These are phyloP conservation scores for Oenanthe javanica DNA, from an alignment of 140 eudicot species.

Conservation along the genomic window DNA sequence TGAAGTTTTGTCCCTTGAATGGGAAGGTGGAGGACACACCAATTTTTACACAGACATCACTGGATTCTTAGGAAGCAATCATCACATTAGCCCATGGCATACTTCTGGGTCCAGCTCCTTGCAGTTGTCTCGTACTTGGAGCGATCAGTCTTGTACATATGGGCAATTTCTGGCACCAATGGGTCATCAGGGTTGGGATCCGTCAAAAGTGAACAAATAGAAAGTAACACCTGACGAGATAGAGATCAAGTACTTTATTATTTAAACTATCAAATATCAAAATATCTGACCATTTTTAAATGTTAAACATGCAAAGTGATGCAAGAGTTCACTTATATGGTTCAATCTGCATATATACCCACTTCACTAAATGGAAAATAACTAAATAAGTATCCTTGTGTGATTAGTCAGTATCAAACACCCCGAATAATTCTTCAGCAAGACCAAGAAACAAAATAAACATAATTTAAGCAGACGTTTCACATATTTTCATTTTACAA, in stretches of 20 bases:
- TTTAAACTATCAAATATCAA: not conserved
- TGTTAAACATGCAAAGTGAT: not conserved
- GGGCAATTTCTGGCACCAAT: conserved; percentile 56
- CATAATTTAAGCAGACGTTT: not conserved
- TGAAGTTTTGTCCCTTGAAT: conserved; percentile 4
- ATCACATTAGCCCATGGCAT: conserved; percentile 21
- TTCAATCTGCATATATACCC: not conserved
- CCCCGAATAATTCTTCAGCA: not conserved
- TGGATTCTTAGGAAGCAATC: not conserved
- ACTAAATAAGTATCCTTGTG: not conserved
- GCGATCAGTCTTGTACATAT: conserved; percentile 53
- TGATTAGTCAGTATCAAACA: not conserved
- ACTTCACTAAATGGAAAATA: not conserved
- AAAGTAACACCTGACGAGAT: conserved; percentile 41
- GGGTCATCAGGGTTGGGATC: conserved; percentile 66
- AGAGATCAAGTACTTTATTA: not conserved
- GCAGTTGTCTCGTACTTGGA: conserved; percentile 55
- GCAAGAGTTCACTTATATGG: not conserved
- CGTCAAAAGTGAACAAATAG: conserved; percentile 52
- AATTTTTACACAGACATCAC: conserved; percentile 12
- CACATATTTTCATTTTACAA: not conserved
- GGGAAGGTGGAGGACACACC: conserved; percentile 10
- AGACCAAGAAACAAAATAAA: not conserved
- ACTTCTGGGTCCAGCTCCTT: conserved; percentile 67
- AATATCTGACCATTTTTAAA: not conserved